These are phyloP conservation scores for Blastocystis sp. DNA, from an alignment of 352 stramenopile species.

Conservation along the genomic window DNA sequence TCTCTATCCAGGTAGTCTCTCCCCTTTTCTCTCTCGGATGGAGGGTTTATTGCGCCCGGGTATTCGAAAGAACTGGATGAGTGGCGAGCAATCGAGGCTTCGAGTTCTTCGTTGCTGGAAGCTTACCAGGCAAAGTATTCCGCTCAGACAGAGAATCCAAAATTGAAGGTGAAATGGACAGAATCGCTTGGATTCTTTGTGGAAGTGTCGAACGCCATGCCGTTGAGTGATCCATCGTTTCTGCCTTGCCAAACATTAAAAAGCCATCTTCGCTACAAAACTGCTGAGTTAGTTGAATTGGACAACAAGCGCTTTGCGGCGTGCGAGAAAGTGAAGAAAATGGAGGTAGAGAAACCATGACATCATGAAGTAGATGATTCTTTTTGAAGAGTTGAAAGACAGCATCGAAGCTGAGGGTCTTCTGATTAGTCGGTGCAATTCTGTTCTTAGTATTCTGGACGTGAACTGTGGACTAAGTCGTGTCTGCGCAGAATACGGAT, in stretches of 20 bases:
- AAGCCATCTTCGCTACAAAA: slow-evolving; percentile 54
- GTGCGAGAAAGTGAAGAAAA: neutral
- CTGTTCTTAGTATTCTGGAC: neutral
- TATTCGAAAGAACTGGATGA: slow-evolving; percentile 27
- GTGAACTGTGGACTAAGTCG: slow-evolving; percentile 1
- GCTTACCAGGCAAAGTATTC: neutral
- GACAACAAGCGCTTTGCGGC: neutral
- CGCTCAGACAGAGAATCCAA: neutral
- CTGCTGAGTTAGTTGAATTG: neutral
- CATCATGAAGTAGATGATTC: neutral
- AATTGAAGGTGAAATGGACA: neutral
- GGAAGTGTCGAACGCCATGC: neutral
- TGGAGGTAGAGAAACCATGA: neutral
- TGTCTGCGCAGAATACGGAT: neutral
- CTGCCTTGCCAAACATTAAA: slow-evolving; percentile 37
- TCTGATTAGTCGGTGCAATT: neutral
- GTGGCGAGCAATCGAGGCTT: neutral
- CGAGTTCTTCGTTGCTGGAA: neutral
- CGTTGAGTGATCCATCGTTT: neutral
- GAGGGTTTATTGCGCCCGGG: neutral
- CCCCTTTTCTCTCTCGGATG: neutral
- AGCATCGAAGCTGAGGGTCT: neutral
- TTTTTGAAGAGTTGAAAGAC: slow-evolving; percentile 11
- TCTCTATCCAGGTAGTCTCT: neutral
- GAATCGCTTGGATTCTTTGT: slow-evolving; percentile 14